Percentiles rank a stretch among this genome's conserved stretches.
Conservation (phyloP, 257 asterid genomes). For the Ilex aquifolium region DNA sequence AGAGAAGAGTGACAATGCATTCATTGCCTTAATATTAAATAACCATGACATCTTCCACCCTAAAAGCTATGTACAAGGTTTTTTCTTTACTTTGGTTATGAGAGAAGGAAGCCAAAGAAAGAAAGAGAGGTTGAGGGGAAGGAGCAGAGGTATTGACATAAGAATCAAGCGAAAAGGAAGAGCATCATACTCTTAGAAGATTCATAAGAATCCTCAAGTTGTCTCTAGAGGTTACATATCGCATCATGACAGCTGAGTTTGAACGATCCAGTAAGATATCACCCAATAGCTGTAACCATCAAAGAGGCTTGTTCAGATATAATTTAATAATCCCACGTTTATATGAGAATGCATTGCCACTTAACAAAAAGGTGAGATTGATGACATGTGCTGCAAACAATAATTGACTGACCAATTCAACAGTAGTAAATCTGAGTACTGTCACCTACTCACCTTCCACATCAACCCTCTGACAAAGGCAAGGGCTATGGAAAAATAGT, state of each 20-base stretch:
- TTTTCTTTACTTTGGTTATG: neutral
- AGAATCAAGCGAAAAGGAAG: slow-evolving; percentile 6
- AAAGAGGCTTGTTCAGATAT: slow-evolving; percentile 55
- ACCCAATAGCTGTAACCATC: slow-evolving; percentile 59
- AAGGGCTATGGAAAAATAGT: too few species aligned
- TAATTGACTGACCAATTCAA: too few species aligned
- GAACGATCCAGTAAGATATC: slow-evolving; percentile 90
- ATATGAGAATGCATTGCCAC: too few species aligned
- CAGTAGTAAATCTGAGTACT: too few species aligned
- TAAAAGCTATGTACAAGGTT: neutral
- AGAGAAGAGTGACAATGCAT: neutral
- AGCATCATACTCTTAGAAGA: slow-evolving; percentile 72
- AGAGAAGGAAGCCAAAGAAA: neutral
- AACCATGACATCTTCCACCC: neutral
- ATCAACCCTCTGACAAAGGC: too few species aligned
- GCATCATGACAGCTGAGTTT: slow-evolving; percentile 77
- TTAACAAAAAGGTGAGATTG: too few species aligned
- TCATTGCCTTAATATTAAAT: too few species aligned
- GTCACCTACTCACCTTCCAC: too few species aligned
- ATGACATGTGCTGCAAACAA: too few species aligned
- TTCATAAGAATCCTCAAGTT: slow-evolving; percentile 94
- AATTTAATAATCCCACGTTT: too few species aligned
- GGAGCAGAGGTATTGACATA: neutral
- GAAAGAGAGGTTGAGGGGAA: neutral
- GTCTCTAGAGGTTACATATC: slow-evolving; percentile 76